Evolutionary conservation across 805 yeast genomes (phyloP).

Genomic region (Starmerella stellata): DNA sequence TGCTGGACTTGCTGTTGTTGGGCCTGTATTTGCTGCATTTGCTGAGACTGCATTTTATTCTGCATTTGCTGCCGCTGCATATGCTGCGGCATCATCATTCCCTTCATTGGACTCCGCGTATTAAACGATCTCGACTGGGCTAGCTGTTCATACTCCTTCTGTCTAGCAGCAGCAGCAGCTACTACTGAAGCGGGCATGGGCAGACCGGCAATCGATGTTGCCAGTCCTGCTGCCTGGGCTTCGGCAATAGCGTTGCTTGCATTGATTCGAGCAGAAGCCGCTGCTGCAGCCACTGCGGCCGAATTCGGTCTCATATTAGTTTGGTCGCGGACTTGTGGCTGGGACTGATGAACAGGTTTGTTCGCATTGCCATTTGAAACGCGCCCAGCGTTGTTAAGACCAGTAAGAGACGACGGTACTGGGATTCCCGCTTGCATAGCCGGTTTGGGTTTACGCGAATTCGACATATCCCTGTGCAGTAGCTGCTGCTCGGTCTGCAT

Average conservation of each 20-base stretch:
- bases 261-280: not conserved
- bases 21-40: conserved; percentile 10
- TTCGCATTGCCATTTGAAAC: not conserved
- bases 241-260: not conserved
- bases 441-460: not conserved
- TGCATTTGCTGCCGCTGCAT: not conserved
- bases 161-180: conserved; percentile 13
- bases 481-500: conserved; percentile 47
- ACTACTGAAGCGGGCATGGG: conserved; percentile 19
- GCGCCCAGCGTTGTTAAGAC: conserved; percentile 3
- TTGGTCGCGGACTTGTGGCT: not conserved
- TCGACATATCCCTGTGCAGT: conserved; percentile 9
- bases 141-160: conserved; percentile 1
- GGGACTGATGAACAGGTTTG: not conserved
- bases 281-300: not conserved
- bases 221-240: conserved; percentile 5
- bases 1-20: not conserved
- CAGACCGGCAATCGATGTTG: conserved; percentile 17
- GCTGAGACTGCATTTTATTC: not conserved
- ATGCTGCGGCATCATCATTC: not conserved
- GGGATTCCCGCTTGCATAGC: not conserved
- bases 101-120: not conserved
- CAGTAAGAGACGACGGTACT: not conserved
- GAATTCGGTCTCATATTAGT: not conserved
- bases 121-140: conserved; percentile 12